Evolutionary conservation across 2,329 filamentous ascomycete genomes (phyloP).

Genomic region (Aspergillus tanneri): DNA sequence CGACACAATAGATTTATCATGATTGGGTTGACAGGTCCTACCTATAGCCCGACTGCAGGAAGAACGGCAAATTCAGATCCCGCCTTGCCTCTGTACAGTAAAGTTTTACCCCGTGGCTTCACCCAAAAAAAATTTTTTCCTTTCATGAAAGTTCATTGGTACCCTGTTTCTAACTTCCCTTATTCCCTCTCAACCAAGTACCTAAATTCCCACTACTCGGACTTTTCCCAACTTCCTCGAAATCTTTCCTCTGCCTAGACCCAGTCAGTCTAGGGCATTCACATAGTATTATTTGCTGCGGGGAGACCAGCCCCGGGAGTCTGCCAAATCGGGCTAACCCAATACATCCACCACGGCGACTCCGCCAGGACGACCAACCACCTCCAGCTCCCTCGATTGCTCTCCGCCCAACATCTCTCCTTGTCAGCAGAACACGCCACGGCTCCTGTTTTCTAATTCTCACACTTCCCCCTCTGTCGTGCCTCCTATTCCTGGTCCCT

Average conservation of each 20-base stretch:
- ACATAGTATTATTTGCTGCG: conserved; percentile 14
- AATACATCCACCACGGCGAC: background rate
- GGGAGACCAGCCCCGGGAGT: conserved; percentile 16
- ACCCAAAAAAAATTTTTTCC: conserved; percentile 2
- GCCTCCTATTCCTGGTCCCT: conserved; percentile 13
- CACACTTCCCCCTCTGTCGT: conserved; percentile 11
- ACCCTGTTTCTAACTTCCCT: background rate
- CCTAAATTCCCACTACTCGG: too few relatives aligned
- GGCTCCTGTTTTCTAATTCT: conserved; percentile 8
- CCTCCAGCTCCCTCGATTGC: conserved; percentile 21
- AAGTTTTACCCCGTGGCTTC: too few relatives aligned
- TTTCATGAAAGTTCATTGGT: background rate
- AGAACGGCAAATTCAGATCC: conserved; percentile 14
- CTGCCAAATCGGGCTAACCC: conserved; percentile 19
- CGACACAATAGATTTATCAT: too few relatives aligned
- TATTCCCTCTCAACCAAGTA: too few relatives aligned
- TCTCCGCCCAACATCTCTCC: conserved; percentile 25
- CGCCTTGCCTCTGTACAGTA: conserved; percentile 12
- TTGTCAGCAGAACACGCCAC: conserved; percentile 33
- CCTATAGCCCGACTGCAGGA: conserved; percentile 7
- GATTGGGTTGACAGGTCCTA: background rate
- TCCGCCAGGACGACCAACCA: conserved; percentile 19
- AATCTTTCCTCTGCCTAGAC: too few relatives aligned
- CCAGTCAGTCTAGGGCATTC: too few relatives aligned
- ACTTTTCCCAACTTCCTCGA: too few relatives aligned